A percentile compares a stretch with the other conserved stretches of the same genome.
Conservation (phyloP, 1,139 yeast genomes). For the Pichia norvegensis region DNA sequence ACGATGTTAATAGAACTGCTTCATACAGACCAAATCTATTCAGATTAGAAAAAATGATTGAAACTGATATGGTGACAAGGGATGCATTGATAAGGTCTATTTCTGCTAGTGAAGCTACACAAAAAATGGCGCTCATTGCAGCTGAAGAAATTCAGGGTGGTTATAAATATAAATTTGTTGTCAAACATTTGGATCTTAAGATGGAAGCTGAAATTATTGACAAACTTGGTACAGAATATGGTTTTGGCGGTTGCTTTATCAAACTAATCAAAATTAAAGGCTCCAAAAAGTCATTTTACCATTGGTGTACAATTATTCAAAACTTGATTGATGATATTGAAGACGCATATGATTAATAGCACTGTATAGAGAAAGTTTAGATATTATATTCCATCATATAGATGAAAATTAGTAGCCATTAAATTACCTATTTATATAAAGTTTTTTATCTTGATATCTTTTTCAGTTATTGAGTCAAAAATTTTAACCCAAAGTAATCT, state of each 20-base stretch:
- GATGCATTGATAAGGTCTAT: constrained; percentile 6
- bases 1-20: constrained; percentile 3
- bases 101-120: constrained; percentile 2
- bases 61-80: constrained; percentile 14
- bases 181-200: constrained; percentile 1
- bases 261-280: constrained; percentile 19
- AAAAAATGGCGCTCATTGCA: constrained; percentile 1
- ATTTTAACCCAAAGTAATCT: too few relatives aligned
- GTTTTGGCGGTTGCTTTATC: constrained; percentile 28
- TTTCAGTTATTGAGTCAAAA: too few relatives aligned
- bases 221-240: constrained; percentile 25
- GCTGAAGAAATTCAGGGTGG: constrained; percentile 1
- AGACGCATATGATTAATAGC: not conserved
- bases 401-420: too few relatives aligned
- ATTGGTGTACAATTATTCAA: constrained; percentile 19
- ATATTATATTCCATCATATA: too few relatives aligned
- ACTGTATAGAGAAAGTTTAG: too few relatives aligned
- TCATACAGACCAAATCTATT: not conserved
- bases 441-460: too few relatives aligned
- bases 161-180: constrained; percentile 6
- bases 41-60: constrained; percentile 14
- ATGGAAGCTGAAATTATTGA: constrained; percentile 19
- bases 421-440: too few relatives aligned
- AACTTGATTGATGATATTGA: constrained; percentile 15
- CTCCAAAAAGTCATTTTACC: constrained; percentile 14